Percentiles rank a stretch among this genome's conserved stretches.
Evolutionary conservation across 176 grass and related monocot species (phyloP).

Genomic region (Raddia guianensis): DNA sequence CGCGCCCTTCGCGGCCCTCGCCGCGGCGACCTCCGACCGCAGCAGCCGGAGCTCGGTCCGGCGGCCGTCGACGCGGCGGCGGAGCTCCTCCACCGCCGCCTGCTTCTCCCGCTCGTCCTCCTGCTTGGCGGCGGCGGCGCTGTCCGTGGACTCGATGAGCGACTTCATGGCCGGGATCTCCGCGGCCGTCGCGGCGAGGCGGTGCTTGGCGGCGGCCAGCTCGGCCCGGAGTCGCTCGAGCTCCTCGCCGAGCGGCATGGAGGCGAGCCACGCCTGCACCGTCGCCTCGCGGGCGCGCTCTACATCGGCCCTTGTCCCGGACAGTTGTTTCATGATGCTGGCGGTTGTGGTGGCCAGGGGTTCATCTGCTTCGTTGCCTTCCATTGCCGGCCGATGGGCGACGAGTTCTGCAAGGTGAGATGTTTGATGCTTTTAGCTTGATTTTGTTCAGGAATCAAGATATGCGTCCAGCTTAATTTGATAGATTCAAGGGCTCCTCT

Average conservation of each 20-base stretch:
- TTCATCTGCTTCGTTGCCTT: conserved; percentile 16
- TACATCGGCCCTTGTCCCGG: conserved; percentile 39
- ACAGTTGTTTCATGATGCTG: conserved; percentile 10
- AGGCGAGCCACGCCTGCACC: conserved; percentile 34
- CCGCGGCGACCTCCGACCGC: conserved; percentile 28
- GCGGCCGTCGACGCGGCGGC: background rate
- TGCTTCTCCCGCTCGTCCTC: conserved; percentile 35
- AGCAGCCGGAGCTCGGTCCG: conserved; percentile 31
- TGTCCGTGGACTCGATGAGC: conserved; percentile 41
- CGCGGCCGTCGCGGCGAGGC: conserved; percentile 39
- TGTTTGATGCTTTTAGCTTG: background rate
- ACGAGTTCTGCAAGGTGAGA: background rate
- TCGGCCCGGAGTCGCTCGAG: conserved; percentile 40
- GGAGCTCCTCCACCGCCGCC: conserved; percentile 36
- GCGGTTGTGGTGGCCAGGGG: background rate
- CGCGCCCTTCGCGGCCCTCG: conserved; percentile 27
- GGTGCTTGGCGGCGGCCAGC: conserved; percentile 38
- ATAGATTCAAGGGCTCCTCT: background rate
- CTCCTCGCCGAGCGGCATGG: conserved; percentile 46
- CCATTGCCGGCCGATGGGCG: background rate
- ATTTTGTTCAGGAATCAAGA: background rate
- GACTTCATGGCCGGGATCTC: conserved; percentile 39
- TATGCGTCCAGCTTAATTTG: background rate
- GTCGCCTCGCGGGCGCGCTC: conserved; percentile 36
- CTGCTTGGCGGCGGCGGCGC: conserved; percentile 14